These are phyloP conservation scores for Sclerotiophoma versabilis DNA, from an alignment of 2,329 filamentous ascomycete species.

Conservation along the genomic window DNA sequence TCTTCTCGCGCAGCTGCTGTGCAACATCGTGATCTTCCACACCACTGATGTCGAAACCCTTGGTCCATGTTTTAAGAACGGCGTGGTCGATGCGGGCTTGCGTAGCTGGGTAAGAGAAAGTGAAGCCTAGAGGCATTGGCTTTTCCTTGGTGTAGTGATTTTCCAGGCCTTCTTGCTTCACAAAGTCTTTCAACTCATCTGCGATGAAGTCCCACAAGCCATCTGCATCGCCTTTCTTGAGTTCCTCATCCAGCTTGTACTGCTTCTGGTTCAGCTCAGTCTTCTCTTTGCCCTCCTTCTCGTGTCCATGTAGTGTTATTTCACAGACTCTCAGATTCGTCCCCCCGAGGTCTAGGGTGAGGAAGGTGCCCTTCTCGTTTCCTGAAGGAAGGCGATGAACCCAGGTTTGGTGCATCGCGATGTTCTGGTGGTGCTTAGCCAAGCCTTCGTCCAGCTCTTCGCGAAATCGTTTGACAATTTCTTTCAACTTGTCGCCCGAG, in stretches of 20 bases:
- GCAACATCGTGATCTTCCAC: slow-evolving; percentile 92
- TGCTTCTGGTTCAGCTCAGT: slow-evolving; percentile 84
- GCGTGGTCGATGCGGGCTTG: slow-evolving; percentile 95
- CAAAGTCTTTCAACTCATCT: slow-evolving; percentile 88
- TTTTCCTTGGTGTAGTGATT: slow-evolving; percentile 66
- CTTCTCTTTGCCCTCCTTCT: slow-evolving; percentile 78
- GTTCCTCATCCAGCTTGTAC: slow-evolving; percentile 91
- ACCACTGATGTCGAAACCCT: slow-evolving; percentile 92
- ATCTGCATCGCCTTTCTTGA: slow-evolving; percentile 83
- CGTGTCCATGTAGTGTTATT: slow-evolving; percentile 84
- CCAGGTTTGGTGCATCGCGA: slow-evolving; percentile 96
- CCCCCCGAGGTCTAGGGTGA: slow-evolving; percentile 94
- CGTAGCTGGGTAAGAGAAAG: slow-evolving; percentile 93
- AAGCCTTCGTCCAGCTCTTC: slow-evolving; percentile 37
- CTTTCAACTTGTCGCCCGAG: slow-evolving; percentile 25
- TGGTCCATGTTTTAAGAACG: slow-evolving; percentile 93
- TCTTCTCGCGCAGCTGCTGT: slow-evolving; percentile 81
- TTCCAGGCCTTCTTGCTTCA: slow-evolving; percentile 80
- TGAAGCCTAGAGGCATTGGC: slow-evolving; percentile 84
- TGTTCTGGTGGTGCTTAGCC: slow-evolving; percentile 28
- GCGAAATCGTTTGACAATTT: slow-evolving; percentile 31
- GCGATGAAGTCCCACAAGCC: slow-evolving; percentile 96
- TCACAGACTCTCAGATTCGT: slow-evolving; percentile 96
- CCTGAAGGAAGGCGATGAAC: slow-evolving; percentile 89
- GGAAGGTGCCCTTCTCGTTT: slow-evolving; percentile 83